A percentile compares a stretch with the other conserved stretches of the same genome.
phyloP scores from a whole-genome alignment of 73 alveolate species.

The Urostyla sp. region DNA sequence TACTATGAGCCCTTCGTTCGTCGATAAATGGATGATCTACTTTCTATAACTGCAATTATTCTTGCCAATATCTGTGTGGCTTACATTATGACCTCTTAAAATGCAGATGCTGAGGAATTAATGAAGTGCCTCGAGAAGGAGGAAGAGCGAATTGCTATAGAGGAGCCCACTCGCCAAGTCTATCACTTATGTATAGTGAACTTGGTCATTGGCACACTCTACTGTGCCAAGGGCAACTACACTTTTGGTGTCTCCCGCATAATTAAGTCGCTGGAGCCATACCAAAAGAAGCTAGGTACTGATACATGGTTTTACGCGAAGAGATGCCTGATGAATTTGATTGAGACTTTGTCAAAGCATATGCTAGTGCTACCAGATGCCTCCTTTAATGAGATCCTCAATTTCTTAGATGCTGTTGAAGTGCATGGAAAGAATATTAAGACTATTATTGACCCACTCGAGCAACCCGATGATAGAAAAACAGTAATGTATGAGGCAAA shows the following conservation, averaged over 20 bases:
- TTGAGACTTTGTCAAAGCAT: conserved; percentile 97
- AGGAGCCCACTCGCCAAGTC: conserved; percentile 92
- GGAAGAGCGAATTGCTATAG: conserved; percentile 88
- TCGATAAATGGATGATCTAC: conserved; percentile 94
- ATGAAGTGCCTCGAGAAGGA: conserved; percentile 97
- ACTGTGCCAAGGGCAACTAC: conserved; percentile 96
- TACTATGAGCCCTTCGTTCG: conserved; percentile 98
- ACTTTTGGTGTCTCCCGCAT: conserved; percentile 99
- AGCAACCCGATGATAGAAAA: conserved; percentile 86
- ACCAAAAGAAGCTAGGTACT: conserved; percentile 87
- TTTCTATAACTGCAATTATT: conserved; percentile 96
- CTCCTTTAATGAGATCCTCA: conserved; percentile 88
- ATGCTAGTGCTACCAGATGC: conserved; percentile 96
- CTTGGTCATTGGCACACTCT: conserved; percentile 96
- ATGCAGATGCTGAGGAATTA: conserved; percentile 99
- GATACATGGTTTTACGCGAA: conserved; percentile 97
- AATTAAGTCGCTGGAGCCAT: conserved; percentile 96
- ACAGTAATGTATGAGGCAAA: conserved; percentile 98
- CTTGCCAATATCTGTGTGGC: conserved; percentile 99
- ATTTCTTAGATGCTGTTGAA: conserved; percentile 99
- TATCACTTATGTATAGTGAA: conserved; percentile 99
- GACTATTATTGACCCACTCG: conserved; percentile 86
- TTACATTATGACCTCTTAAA: conserved; percentile 96
- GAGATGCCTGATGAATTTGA: conserved; percentile 97
- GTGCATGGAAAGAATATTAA: conserved; percentile 95